Evolutionary conservation across 768 basidiomycete genomes (phyloP).

Genomic region (Butyriboletus loyo): DNA sequence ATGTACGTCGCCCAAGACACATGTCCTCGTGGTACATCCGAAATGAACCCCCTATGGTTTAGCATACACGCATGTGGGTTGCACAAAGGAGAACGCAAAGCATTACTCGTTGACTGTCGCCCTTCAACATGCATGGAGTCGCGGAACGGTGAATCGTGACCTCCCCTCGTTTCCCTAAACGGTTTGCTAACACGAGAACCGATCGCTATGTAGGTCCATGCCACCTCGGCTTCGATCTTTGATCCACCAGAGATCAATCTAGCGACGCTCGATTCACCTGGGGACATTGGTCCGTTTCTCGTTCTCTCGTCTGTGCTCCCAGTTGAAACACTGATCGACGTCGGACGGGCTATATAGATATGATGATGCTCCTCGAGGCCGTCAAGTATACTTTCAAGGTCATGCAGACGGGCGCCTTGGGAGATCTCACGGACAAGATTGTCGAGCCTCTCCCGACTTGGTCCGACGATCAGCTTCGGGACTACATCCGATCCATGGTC

Average conservation of each 20-base stretch:
- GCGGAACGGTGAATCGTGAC: constrained; percentile 6
- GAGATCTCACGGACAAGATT: constrained; percentile 10
- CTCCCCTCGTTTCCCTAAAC: neutral
- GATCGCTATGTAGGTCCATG: constrained; percentile 8
- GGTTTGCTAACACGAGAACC: too few species aligned
- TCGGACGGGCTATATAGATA: constrained; percentile 7
- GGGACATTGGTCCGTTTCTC: constrained; percentile 4
- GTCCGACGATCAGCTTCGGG: constrained; percentile 12
- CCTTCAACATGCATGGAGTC: constrained; percentile 17
- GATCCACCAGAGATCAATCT: constrained; percentile 18
- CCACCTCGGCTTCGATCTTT: constrained; percentile 11
- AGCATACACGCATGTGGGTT: constrained; percentile 12
- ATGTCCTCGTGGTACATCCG: neutral
- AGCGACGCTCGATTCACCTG: constrained; percentile 9
- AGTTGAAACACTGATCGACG: neutral
- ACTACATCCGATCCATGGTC: constrained; percentile 10
- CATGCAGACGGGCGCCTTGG: constrained; percentile 14
- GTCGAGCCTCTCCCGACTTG: constrained; percentile 14
- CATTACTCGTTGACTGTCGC: constrained; percentile 9
- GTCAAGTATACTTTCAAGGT: constrained; percentile 11
- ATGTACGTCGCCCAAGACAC: constrained; percentile 4
- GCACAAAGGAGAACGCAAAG: constrained; percentile 8
- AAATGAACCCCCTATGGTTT: neutral
- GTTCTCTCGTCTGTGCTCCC: neutral
- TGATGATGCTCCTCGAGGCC: constrained; percentile 16